phyloP scores from a whole-genome alignment of 768 basidiomycete species.

The Lentinula guzmanii region DNA sequence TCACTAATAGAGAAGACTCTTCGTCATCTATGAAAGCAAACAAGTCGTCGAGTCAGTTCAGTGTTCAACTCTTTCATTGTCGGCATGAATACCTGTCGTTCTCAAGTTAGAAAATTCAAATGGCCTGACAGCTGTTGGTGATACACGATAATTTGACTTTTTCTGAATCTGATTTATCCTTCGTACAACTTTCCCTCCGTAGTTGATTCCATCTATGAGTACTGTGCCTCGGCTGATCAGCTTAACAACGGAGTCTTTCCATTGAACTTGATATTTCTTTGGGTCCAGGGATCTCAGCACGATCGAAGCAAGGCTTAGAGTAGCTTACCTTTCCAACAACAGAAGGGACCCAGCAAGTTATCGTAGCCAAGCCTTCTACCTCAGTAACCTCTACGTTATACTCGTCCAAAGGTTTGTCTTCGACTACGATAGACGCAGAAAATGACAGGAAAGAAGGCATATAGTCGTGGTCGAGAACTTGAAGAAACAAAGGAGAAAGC shows the following conservation, averaged over 20 bases:
- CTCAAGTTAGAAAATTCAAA: background rate
- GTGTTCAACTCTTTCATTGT: background rate
- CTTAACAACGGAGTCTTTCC: background rate
- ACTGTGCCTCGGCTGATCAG: background rate
- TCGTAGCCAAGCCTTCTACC: background rate
- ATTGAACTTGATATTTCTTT: background rate
- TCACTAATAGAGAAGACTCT: background rate
- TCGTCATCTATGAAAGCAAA: background rate
- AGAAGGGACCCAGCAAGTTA: constrained; percentile 1
- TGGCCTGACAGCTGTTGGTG: background rate
- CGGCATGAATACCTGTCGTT: background rate
- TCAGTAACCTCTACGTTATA: background rate
- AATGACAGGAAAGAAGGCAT: background rate
- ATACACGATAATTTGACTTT: background rate
- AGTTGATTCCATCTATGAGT: background rate
- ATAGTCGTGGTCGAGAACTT: background rate
- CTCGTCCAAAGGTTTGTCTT: background rate
- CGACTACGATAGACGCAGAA: background rate
- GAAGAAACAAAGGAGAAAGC: background rate
- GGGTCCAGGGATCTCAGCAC: background rate
- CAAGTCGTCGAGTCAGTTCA: background rate
- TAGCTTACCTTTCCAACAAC: background rate
- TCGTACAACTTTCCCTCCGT: background rate
- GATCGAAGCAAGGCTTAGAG: background rate
- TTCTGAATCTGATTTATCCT: background rate